Conservation (phyloP, 2,329 filamentous ascomycete species). For the Passalora sequoiae region DNA sequence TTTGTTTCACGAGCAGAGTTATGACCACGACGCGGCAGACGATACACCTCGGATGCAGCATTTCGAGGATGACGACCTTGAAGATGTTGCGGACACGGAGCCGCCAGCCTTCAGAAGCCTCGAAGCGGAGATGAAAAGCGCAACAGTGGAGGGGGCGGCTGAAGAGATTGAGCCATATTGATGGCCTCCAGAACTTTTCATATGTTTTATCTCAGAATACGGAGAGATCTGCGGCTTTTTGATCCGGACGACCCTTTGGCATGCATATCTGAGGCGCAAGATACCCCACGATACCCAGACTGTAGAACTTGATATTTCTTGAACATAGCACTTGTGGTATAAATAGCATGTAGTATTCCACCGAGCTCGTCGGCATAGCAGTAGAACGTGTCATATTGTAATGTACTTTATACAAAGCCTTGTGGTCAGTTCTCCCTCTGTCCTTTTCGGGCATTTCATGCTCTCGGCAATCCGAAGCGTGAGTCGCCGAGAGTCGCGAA, state of each 20-base stretch:
- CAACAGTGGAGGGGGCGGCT: not conserved
- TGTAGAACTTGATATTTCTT: not conserved
- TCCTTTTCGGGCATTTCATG: too few relatives aligned
- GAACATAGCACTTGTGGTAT: not conserved
- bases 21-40: slow-evolving; percentile 56
- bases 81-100: slow-evolving; percentile 19
- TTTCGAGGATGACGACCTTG: slow-evolving; percentile 47
- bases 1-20: slow-evolving; percentile 52
- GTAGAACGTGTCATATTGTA: too few relatives aligned
- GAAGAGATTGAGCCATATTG: too few relatives aligned
- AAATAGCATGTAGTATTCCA: too few relatives aligned
- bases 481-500: too few relatives aligned
- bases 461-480: too few relatives aligned
- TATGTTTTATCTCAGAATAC: too few relatives aligned
- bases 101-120: slow-evolving; percentile 29
- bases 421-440: too few relatives aligned
- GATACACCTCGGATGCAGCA: slow-evolving; percentile 38
- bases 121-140: slow-evolving; percentile 22
- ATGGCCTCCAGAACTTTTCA: too few relatives aligned
- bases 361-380: too few relatives aligned
- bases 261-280: slow-evolving; percentile 2
- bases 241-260: not conserved
- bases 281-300: slow-evolving; percentile 5
- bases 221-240: too few relatives aligned
- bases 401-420: too few relatives aligned